Conservation (phyloP, 1,284 basidiomycete species). For the Xanthoconium separans region DNA sequence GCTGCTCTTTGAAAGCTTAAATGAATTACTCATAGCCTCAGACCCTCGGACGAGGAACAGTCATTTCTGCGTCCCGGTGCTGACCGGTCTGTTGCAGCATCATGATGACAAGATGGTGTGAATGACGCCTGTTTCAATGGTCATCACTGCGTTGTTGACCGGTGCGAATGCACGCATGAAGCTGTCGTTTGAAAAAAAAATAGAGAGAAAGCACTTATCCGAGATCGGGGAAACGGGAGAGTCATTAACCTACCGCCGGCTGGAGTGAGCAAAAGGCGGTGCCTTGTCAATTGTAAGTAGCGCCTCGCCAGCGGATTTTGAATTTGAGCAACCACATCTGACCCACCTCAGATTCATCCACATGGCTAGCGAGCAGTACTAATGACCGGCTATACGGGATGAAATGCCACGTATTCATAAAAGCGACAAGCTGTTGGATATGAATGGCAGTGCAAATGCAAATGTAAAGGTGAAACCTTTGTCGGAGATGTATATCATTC, state of each 20-base stretch:
- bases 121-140: background rate
- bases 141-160: background rate
- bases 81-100: conserved; percentile 1
- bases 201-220: background rate
- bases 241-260: background rate
- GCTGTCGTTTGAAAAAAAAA: background rate
- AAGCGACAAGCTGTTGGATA: no score
- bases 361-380: no score
- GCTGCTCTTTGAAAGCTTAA: conserved; percentile 15
- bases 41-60: conserved; percentile 3
- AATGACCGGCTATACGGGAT: no score
- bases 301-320: no score
- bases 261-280: background rate
- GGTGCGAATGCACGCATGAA: background rate
- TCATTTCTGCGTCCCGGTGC: background rate
- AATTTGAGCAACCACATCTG: no score
- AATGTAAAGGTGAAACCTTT: background rate
- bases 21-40: conserved; percentile 24
- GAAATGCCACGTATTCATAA: no score
- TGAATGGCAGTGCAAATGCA: no score
- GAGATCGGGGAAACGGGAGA: background rate
- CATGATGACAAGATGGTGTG: background rate
- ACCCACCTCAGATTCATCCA: no score
- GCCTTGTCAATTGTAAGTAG: no score
- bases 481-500: background rate